phyloP scores from a whole-genome alignment of 805 yeast species.

The Saturnispora sanitii region DNA sequence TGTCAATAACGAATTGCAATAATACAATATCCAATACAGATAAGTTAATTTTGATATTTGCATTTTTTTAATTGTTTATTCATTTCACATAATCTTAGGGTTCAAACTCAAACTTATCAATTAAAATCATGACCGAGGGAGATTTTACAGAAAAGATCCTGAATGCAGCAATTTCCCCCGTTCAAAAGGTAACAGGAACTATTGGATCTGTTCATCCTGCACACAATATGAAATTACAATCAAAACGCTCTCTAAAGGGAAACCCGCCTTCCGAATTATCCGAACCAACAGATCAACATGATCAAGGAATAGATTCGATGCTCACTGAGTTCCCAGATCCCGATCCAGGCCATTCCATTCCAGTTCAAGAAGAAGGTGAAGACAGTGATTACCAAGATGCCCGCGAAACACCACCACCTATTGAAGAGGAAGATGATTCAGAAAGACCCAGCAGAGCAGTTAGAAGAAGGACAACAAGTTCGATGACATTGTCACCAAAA shows the following conservation, averaged over 20 bases:
- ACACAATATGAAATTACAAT: neutral
- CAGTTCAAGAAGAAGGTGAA: neutral
- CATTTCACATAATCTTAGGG: no score
- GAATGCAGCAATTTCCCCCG: neutral
- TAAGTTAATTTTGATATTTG: no score
- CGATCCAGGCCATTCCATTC: neutral
- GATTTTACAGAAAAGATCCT: neutral
- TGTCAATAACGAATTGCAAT: no score
- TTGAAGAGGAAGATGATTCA: neutral
- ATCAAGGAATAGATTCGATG: slow-evolving; percentile 3
- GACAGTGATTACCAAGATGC: neutral
- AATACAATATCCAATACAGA: no score
- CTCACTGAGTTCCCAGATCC: neutral
- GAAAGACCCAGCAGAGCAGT: neutral
- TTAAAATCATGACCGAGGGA: no score
- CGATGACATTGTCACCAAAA: slow-evolving; percentile 21
- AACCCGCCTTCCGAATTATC: neutral
- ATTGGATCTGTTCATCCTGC: neutral
- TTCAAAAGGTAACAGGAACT: neutral
- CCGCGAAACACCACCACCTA: neutral
- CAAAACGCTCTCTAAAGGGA: no score
- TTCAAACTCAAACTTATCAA: no score
- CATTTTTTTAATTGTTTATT: neutral
- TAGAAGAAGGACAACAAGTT: neutral
- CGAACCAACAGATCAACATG: no score